Evolutionary conservation across 179 eudicot genomes (phyloP), one percentile per base, ranked within the genome.

Genomic region (Spinacia oleracea): DNA sequence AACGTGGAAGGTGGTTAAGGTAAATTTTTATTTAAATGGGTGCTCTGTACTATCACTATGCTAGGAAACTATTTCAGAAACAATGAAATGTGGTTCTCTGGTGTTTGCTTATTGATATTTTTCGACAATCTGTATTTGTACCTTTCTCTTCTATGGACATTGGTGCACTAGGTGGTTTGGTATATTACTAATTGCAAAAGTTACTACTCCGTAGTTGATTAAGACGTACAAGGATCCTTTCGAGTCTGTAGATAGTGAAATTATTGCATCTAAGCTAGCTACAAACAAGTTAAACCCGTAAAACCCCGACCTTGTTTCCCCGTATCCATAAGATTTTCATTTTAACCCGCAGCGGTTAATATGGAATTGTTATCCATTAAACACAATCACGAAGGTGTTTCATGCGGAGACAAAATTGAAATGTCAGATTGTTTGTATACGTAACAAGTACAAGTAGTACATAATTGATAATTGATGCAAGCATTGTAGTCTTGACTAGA

Each of bases 401-500:
- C 63, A 32, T n/a, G n/a, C n/a, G n/a, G 0, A 35, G 29, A 35
- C 46, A n/a, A 35, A 53, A 35, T 29, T 20, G 4, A 8, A 32
- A 73, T 31, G 27, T 50, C 45, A 64, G 51, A 23, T 43, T 11
- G 34, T n/a, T n/a, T n/a, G n/a, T n/a, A n/a, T n/a, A n/a, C n/a
- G n/a, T n/a, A n/a, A n/a, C n/a, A n/a, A n/a, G n/a, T n/a, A n/a
- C n/a, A n/a, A n/a, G n/a, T n/a, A n/a, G n/a, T n/a, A n/a, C n/a
- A n/a, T n/a, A n/a, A n/a, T n/a, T n/a, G n/a, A n/a, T n/a, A 72
- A 79, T 50, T 72, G 79, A 48, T 40, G 51, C 8, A 60, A 65
- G 76, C 79, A 82, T 34, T 35, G 76, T 65, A 16, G 32, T 18
- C 38, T 75, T 79, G 79, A 75, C 73, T 53, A 76, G 82, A 79